phyloP scores from a whole-genome alignment of 2,329 filamentous ascomycete species.

The Apiospora phragmitis region DNA sequence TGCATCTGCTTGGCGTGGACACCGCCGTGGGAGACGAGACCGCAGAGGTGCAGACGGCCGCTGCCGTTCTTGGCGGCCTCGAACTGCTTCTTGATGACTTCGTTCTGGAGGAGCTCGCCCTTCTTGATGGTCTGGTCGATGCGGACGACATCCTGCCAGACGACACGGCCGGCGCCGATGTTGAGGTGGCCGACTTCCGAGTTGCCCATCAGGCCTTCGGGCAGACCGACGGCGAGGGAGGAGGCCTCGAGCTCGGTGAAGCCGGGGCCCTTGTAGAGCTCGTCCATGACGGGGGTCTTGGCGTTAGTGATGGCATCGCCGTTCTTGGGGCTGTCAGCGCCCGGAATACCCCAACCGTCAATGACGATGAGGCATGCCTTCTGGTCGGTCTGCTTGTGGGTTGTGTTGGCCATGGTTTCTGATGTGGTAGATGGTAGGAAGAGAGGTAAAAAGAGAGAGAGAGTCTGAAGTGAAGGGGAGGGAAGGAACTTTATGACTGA shows the following conservation, averaged over 20 bases:
- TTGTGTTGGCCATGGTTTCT: conserved; percentile 29
- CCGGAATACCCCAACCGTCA: conserved; percentile 95
- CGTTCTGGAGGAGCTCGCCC: conserved; percentile 72
- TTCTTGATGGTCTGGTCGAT: conserved; percentile 94
- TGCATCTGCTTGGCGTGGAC: conserved; percentile 97
- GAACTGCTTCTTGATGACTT: conserved; percentile 76
- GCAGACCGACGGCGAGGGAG: conserved; percentile 90
- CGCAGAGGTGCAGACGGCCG: conserved; percentile 87
- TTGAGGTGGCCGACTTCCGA: conserved; percentile 98
- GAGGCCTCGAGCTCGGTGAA: conserved; percentile 95
- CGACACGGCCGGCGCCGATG: conserved; percentile 94
- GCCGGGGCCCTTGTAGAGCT: conserved; percentile 80
- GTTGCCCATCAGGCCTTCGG: conserved; percentile 98
- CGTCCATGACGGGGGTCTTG: conserved; percentile 93
- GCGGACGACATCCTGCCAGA: conserved; percentile 97
- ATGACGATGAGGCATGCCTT: conserved; percentile 82
- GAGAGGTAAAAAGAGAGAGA: conserved; percentile 3
- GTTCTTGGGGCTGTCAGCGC: conserved; percentile 75
- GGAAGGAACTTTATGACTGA: conserved; percentile 9
- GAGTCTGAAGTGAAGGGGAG: conserved; percentile 18
- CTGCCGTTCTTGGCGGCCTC: conserved; percentile 81
- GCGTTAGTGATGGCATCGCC: conserved; percentile 95
- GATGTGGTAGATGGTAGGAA: not conserved
- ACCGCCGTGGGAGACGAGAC: conserved; percentile 92
- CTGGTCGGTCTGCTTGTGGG: conserved; percentile 51